phyloP scores from a whole-genome alignment of 2,329 filamentous ascomycete genomes.

The Ascosphaera pollenicola region DNA sequence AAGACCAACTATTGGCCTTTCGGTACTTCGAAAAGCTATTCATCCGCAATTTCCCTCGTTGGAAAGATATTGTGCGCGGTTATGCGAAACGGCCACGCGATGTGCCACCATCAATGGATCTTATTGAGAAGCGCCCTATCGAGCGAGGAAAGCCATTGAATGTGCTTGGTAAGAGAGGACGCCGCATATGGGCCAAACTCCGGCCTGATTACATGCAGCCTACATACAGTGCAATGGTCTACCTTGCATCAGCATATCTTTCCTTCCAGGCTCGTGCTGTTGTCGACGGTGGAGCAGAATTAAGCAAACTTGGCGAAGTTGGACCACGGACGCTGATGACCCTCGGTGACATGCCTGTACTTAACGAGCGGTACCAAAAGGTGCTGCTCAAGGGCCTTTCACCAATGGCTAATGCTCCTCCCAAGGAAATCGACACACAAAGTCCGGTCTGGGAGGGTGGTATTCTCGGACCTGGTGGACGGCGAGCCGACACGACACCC shows the following conservation, averaged over 20 bases:
- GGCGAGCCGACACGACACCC: too few relatives aligned
- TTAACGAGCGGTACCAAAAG: too few relatives aligned
- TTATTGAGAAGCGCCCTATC: slow-evolving; percentile 12
- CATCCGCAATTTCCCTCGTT: slow-evolving; percentile 60
- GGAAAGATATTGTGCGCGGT: slow-evolving; percentile 25
- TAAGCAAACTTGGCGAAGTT: slow-evolving; percentile 12
- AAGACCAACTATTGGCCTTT: slow-evolving; percentile 40
- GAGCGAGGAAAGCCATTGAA: slow-evolving; percentile 6
- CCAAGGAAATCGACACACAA: too few relatives aligned
- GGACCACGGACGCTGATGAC: too few relatives aligned
- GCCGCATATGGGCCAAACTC: slow-evolving; percentile 15
- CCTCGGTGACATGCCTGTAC: too few relatives aligned
- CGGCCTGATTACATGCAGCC: slow-evolving; percentile 21
- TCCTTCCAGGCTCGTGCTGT: slow-evolving; percentile 16
- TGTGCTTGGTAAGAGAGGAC: slow-evolving; percentile 13
- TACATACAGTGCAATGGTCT: slow-evolving; percentile 22
- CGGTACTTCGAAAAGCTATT: slow-evolving; percentile 51
- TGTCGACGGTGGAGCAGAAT: slow-evolving; percentile 11
- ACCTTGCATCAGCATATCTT: slow-evolving; percentile 19
- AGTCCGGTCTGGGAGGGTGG: too few relatives aligned
- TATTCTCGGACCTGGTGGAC: too few relatives aligned
- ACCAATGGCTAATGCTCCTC: too few relatives aligned
- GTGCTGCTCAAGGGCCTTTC: too few relatives aligned
- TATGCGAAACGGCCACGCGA: slow-evolving; percentile 11
- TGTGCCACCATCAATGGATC: slow-evolving; percentile 11